A percentile compares a stretch with the other conserved stretches of the same genome.
These are phyloP conservation scores for Quercus glauca DNA, from an alignment of 306 rosid species.

Conservation along the genomic window DNA sequence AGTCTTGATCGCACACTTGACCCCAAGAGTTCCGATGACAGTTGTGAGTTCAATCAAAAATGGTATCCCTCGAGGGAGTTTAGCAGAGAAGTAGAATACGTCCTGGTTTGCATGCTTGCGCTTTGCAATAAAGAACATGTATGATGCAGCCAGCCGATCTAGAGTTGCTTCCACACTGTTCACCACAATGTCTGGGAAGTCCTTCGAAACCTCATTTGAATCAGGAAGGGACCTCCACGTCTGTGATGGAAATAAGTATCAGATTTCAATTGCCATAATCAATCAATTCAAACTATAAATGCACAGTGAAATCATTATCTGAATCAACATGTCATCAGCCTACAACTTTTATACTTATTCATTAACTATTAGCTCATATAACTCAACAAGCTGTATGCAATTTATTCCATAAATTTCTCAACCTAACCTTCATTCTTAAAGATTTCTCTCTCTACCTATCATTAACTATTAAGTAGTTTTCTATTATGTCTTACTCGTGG, in stretches of 20 bases:
- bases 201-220: slow-evolving; percentile 85
- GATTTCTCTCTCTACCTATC: background rate
- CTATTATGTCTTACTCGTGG: background rate
- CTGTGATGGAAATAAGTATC: slow-evolving; percentile 40
- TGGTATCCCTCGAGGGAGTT: slow-evolving; percentile 74
- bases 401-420: background rate
- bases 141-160: slow-evolving; percentile 68
- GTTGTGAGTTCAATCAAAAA: slow-evolving; percentile 81
- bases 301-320: background rate
- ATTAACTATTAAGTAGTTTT: background rate
- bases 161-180: slow-evolving; percentile 54
- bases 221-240: slow-evolving; percentile 99
- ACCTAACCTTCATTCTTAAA: background rate
- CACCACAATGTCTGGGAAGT: slow-evolving; percentile 62
- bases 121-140: slow-evolving; percentile 88
- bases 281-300: background rate
- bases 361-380: background rate
- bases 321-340: background rate
- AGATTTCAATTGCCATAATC: slow-evolving; percentile 9
- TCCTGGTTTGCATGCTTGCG: slow-evolving; percentile 93
- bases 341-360: background rate
- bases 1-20: slow-evolving; percentile 92
- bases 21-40: slow-evolving; percentile 62
- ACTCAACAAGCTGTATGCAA: background rate
- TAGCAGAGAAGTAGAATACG: slow-evolving; percentile 92